Evolutionary conservation across 75 land plant species (phyloP).

Genomic region (Pinus taeda): DNA sequence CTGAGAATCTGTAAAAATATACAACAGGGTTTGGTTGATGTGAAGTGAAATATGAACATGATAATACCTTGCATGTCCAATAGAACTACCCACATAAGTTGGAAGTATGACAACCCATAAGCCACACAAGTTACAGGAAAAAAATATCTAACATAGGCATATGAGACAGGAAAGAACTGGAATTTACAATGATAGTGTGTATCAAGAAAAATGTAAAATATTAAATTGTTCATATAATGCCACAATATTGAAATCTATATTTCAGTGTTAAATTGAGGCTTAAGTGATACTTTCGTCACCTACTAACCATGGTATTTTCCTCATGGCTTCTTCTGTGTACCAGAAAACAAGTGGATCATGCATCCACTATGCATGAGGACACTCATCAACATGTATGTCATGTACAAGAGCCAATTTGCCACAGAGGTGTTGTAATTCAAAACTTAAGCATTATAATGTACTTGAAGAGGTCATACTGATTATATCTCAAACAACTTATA

Average conservation of each 20-base stretch:
- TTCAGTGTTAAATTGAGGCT: background rate
- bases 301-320: background rate
- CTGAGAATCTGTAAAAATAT: background rate
- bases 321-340: background rate
- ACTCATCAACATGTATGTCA: background rate
- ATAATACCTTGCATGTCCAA: background rate
- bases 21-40: background rate
- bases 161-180: too few relatives aligned
- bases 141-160: background rate
- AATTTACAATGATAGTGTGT: background rate
- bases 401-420: background rate
- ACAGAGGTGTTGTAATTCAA: background rate
- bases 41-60: background rate
- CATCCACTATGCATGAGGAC: background rate
- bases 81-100: background rate
- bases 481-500: background rate
- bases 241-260: background rate
- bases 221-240: background rate
- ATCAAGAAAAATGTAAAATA: background rate
- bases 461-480: background rate
- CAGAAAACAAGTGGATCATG: background rate
- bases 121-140: background rate
- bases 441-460: background rate
- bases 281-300: background rate
- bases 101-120: too few relatives aligned